A percentile compares a stretch with the other conserved stretches of the same genome.
Conservation (phyloP, 106 monocot species). For the Acorus calamus region DNA sequence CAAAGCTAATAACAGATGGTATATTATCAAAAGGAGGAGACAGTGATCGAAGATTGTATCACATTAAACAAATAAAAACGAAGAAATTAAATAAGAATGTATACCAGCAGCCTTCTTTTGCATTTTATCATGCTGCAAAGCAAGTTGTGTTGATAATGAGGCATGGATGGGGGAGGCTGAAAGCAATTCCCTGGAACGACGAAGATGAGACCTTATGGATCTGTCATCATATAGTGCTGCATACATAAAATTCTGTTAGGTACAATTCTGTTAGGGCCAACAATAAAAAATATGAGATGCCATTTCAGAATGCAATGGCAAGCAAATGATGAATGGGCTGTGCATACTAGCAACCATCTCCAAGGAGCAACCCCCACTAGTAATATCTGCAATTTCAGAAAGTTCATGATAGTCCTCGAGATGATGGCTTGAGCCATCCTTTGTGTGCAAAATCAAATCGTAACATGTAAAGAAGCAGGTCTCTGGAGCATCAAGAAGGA, state of each 20-base stretch:
- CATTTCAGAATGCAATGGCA: neutral
- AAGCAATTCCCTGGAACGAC: conserved; percentile 67
- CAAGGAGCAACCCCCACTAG: conserved; percentile 65
- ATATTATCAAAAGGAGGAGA: too few species aligned
- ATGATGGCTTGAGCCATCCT: conserved; percentile 64
- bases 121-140: conserved; percentile 65
- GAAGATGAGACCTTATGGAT: conserved; percentile 88
- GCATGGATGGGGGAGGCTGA: conserved; percentile 67
- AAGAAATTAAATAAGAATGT: neutral
- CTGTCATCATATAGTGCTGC: conserved; percentile 95
- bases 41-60: neutral
- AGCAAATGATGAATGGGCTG: conserved; percentile 1
- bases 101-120: conserved; percentile 56
- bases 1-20: too few species aligned
- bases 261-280: neutral
- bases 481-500: conserved; percentile 96
- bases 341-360: conserved; percentile 82
- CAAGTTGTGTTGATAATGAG: conserved; percentile 76
- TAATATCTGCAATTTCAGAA: conserved; percentile 93
- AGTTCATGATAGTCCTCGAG: conserved; percentile 97
- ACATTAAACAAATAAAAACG: neutral
- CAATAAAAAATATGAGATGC: too few species aligned
- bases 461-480: conserved; percentile 97
- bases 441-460: conserved; percentile 75
- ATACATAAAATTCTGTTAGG: too few species aligned